Percentiles rank a stretch among this genome's conserved stretches.
Evolutionary conservation across 805 yeast species (phyloP).

Genomic region (Debaryomyces prosopidis): DNA sequence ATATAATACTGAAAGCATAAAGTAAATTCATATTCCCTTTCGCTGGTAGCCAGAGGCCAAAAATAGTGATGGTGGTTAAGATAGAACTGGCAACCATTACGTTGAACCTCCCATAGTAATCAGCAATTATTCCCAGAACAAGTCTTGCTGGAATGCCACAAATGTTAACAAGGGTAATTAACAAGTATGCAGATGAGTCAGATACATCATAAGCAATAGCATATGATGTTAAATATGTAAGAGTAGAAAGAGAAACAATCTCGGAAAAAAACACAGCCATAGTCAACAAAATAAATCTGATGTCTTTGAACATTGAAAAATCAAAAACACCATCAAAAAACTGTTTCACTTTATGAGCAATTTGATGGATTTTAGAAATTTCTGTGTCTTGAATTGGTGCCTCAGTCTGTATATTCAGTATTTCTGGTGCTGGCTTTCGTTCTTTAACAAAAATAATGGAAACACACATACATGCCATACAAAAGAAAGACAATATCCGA

Average conservation of each 20-base stretch:
- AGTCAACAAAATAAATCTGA: constrained; percentile 21
- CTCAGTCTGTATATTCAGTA: neutral
- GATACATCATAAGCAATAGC: constrained; percentile 23
- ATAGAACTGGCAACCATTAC: constrained; percentile 22
- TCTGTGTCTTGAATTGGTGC: neutral
- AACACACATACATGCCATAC: constrained; percentile 16
- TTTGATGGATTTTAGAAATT: neutral
- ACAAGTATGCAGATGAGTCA: constrained; percentile 19
- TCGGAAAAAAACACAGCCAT: constrained; percentile 37
- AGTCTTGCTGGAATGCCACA: constrained; percentile 29
- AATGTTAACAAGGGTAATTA: constrained; percentile 27
- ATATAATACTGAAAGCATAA: constrained; percentile 47
- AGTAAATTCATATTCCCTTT: constrained; percentile 29
- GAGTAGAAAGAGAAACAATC: constrained; percentile 47
- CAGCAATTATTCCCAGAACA: constrained; percentile 27
- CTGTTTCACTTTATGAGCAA: neutral
- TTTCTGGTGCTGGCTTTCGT: constrained; percentile 9
- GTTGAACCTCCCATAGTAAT: constrained; percentile 27
- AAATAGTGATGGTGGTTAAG: constrained; percentile 21
- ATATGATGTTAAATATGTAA: constrained; percentile 28
- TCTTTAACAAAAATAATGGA: constrained; percentile 20
- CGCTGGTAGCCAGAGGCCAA: constrained; percentile 35
- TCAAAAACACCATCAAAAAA: constrained; percentile 32
- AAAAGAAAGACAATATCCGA: constrained; percentile 22
- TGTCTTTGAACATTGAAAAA: constrained; percentile 21